Base-by-base conservation (phyloP, 169 alveolate species). In the Plasmodium yoelii region DNA sequence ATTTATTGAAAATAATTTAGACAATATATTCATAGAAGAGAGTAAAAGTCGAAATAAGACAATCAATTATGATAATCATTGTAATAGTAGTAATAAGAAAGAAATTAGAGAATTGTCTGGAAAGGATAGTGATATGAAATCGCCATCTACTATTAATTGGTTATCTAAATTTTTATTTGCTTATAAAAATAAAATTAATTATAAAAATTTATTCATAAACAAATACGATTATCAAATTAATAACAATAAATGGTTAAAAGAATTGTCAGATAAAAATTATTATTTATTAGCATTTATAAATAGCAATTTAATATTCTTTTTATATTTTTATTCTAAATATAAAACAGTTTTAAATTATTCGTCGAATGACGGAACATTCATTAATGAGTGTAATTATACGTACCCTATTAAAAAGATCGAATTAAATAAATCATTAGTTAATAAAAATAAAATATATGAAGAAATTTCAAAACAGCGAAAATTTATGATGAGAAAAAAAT, bases 241-340 rank as follows among this genome's bases (percentile, higher is more conserved):
- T 3, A 26, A 12, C 4, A 44, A 53, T 26, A 55, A 13, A 18
- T 53, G 63, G 6, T 18, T 82, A 18, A 82, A 56, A 67, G 90
- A 82, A 82, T 44, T 82, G n/a, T 24, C 53, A 39, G 90, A 82
- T 60, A 82, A 55, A 24, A 67, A 67, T 82, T 82, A 67, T 18
- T 82, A 82, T 47, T 82, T 82, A 39, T 19, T 82, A 53, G 71
- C 73, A 49, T 82, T 82, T 61, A 26, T 82, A 67, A 82, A 47
- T 82, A 67, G 26, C 34, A 67, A 82, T 26, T 82, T 82, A 63
- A 19, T 82, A 10, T 82, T 82, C 47, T 82, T 82, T 63, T 56
- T 82, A 56, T 82, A 82, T 67, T 82, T 82, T 42, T 82, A 82
- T 47, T 53, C 90, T 46, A 82, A 67, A 47, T 82, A 82, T 67